Conservation (phyloP, 768 basidiomycete genomes). For the Gyrodon lividus region DNA sequence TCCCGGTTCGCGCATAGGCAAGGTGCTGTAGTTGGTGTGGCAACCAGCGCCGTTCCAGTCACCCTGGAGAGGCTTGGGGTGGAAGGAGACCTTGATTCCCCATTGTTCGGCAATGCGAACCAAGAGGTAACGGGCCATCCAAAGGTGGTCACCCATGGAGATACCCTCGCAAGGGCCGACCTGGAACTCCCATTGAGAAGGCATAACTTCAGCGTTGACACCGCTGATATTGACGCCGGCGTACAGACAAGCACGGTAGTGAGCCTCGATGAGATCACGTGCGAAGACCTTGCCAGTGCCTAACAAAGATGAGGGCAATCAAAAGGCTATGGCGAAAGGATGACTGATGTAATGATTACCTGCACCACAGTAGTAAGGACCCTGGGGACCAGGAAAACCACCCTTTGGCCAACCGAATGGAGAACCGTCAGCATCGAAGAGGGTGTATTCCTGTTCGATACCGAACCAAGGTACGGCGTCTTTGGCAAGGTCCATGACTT, state of each 20-base stretch:
- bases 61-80: slow-evolving; percentile 95
- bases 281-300: slow-evolving; percentile 97
- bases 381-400: slow-evolving; percentile 99
- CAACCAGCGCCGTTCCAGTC: slow-evolving; percentile 99
- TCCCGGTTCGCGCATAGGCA: slow-evolving; percentile 89
- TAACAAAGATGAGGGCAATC: slow-evolving; percentile 30
- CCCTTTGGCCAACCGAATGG: slow-evolving; percentile 98
- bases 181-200: slow-evolving; percentile 99
- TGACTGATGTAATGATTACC: slow-evolving; percentile 51
- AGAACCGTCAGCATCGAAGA: slow-evolving; percentile 87
- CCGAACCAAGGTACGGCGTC: slow-evolving; percentile 90
- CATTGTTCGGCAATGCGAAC: slow-evolving; percentile 96
- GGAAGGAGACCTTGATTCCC: slow-evolving; percentile 97
- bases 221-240: slow-evolving; percentile 97
- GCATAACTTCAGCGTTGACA: slow-evolving; percentile 99
- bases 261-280: slow-evolving; percentile 97
- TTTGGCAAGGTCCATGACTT: slow-evolving; percentile 93
- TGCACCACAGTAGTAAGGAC: slow-evolving; percentile 99
- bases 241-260: slow-evolving; percentile 96
- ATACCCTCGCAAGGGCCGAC: slow-evolving; percentile 98
- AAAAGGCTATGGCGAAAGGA: background rate
- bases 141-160: slow-evolving; percentile 98
- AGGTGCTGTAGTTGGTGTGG: slow-evolving; percentile 98
- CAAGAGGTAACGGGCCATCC: slow-evolving; percentile 98
- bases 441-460: slow-evolving; percentile 98